Evolutionary conservation across 352 stramenopile species (phyloP), one percentile per base, ranked within the genome.

Genomic region (Nothophytophthora sp.): DNA sequence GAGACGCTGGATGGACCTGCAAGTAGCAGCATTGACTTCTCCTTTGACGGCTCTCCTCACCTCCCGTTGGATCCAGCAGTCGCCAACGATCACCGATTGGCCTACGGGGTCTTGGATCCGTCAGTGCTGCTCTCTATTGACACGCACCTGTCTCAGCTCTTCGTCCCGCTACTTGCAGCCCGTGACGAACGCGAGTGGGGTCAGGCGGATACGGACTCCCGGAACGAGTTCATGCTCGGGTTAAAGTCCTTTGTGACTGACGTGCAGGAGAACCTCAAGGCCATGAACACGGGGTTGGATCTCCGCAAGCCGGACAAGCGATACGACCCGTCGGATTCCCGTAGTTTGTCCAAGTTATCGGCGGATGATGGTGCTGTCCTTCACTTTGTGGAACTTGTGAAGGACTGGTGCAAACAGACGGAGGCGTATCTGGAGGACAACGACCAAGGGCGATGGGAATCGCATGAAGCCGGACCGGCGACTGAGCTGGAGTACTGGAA

Each of bases 401-500:
- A 95, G 39, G 84, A 93, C 58, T 96, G 89, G 88, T 96, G 88
- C 65, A 85, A 85, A 23, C 72, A 92, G 45, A 96, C 85, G 5
- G 83, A 95, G 53, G 66, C 69, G 46, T 96, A 96, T 49, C 63
- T 96, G 15, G 82, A 93, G 37, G 84, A 92, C 57, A 88, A 86
- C 43, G 83, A 95, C 59, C 78, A 91, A 36, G 77, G 64, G 0
- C 63, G 79, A 3, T 94, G 79, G 79, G 87, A 96, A 55, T 91
- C 76, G 3, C 73, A 88, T 20, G 87, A 96, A 44, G 76, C 76
- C 1, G 87, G 87, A 1, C 87, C 87, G 0, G 73, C 88, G 25
- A 92, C 82, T 1, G 83, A 96, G 51, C 63, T 95, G 1, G 87
- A 95, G 68, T 95, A 92, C 61, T 95, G 87, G 86, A 89, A 91